Conservation (phyloP, 768 basidiomycete genomes). For the Amanita pseudoporphyria region DNA sequence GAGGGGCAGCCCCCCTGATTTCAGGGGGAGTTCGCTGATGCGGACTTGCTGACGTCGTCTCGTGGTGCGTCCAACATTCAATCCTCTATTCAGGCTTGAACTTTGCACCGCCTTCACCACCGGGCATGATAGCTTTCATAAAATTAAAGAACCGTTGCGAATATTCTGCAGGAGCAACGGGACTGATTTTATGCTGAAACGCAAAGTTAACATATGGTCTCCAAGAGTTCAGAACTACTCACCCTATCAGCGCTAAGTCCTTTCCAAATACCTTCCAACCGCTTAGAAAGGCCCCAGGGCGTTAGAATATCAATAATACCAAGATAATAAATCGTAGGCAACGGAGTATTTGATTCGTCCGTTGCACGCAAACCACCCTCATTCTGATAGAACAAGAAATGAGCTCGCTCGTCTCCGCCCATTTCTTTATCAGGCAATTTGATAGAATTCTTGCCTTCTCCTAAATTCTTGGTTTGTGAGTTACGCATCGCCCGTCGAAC, state of each 20-base stretch:
- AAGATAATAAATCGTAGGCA: constrained; percentile 84
- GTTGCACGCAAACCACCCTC: constrained; percentile 91
- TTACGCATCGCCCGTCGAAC: constrained; percentile 70
- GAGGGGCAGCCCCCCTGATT: neutral
- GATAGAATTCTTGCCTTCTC: constrained; percentile 31
- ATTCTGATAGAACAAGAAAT: constrained; percentile 94
- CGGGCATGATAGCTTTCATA: constrained; percentile 79
- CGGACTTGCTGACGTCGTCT: too few relatives aligned
- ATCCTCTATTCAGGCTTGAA: constrained; percentile 26
- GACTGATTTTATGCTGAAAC: constrained; percentile 85
- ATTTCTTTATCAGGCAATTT: constrained; percentile 57
- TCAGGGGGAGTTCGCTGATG: neutral
- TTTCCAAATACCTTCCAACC: constrained; percentile 87
- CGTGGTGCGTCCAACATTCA: neutral
- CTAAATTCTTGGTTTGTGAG: constrained; percentile 70
- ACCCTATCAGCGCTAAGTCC: constrained; percentile 81
- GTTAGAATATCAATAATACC: constrained; percentile 97
- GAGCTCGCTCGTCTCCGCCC: constrained; percentile 40
- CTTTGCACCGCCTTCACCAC: constrained; percentile 54
- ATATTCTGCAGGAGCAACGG: constrained; percentile 83
- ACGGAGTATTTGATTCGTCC: constrained; percentile 65
- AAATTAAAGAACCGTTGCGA: constrained; percentile 82
- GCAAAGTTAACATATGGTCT: constrained; percentile 7
- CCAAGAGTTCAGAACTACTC: constrained; percentile 24
- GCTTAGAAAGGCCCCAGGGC: constrained; percentile 72